Conservation (phyloP, 495 filamentous ascomycete species). For the Hyphodiscus hymeniophilus region DNA sequence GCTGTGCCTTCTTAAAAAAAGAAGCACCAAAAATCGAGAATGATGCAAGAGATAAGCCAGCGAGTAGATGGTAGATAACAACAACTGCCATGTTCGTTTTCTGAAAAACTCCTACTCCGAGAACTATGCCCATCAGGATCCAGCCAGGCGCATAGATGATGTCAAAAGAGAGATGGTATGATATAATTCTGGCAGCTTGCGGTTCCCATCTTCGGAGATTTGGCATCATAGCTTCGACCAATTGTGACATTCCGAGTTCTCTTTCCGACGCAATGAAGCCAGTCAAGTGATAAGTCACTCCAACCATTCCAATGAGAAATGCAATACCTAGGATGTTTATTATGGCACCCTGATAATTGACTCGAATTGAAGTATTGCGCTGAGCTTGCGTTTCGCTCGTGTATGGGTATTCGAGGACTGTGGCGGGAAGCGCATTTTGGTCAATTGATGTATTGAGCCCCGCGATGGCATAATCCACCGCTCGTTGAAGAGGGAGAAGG, state of each 20-base stretch:
- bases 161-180: conserved; percentile 61
- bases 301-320: conserved; percentile 60
- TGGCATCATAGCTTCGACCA: conserved; percentile 78
- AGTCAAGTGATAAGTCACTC: conserved; percentile 63
- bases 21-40: conserved; percentile 62
- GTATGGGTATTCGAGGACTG: conserved; percentile 60
- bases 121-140: conserved; percentile 56
- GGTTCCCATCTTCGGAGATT: conserved; percentile 55
- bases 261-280: conserved; percentile 71
- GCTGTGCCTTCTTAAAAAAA: conserved; percentile 71
- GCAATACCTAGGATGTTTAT: conserved; percentile 60
- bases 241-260: conserved; percentile 69
- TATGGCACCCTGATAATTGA: conserved; percentile 58
- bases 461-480: conserved; percentile 67
- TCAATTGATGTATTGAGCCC: conserved; percentile 33
- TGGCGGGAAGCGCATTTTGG: conserved; percentile 32
- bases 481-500: conserved; percentile 66
- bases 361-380: conserved; percentile 49
- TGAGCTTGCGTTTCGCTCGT: conserved; percentile 60
- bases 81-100: conserved; percentile 47
- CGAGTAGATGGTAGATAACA: conserved; percentile 54
- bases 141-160: conserved; percentile 61
- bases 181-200: conserved; percentile 56
- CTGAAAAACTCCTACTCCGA: conserved; percentile 53
- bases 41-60: conserved; percentile 56